Evolutionary conservation across 2,329 filamentous ascomycete species (phyloP).

Genomic region (Penicillium sp.): DNA sequence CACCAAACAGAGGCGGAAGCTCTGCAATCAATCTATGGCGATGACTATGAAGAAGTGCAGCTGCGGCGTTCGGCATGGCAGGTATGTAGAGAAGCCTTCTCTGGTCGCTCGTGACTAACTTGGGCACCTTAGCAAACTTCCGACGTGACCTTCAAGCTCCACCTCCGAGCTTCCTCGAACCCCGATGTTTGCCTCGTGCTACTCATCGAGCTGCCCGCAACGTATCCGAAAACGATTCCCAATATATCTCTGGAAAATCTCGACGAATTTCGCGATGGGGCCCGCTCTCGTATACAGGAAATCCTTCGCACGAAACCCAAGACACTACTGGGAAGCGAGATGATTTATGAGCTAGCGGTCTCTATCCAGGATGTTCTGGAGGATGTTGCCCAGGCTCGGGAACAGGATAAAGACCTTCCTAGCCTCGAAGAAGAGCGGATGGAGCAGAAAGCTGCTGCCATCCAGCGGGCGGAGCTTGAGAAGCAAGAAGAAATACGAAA

Average conservation of each 20-base stretch:
- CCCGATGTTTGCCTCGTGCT: conserved; percentile 69
- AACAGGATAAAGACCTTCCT: conserved; percentile 71
- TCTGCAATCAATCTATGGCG: conserved; percentile 81
- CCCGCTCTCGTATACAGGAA: conserved; percentile 67
- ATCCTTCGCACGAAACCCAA: conserved; percentile 69
- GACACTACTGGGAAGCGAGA: conserved; percentile 60
- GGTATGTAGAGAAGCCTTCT: conserved; percentile 48
- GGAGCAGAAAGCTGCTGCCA: conserved; percentile 71
- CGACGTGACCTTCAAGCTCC: conserved; percentile 77
- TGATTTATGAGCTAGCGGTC: conserved; percentile 62
- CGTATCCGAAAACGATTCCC: conserved; percentile 83
- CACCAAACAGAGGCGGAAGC: conserved; percentile 87
- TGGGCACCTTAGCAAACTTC: conserved; percentile 62
- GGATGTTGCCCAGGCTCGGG: conserved; percentile 76
- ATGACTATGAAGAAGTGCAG: conserved; percentile 77
- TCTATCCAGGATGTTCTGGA: conserved; percentile 71
- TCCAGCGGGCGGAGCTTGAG: conserved; percentile 51
- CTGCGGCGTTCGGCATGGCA: conserved; percentile 77
- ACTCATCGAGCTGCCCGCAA: conserved; percentile 79
- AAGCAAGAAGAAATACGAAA: conserved; percentile 50
- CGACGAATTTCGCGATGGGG: conserved; percentile 65
- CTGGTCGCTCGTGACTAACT: neutral
- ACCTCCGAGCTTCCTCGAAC: conserved; percentile 70
- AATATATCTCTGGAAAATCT: conserved; percentile 67
- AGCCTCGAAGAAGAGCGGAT: conserved; percentile 88